phyloP scores from a whole-genome alignment of 2,329 filamentous ascomycete species.

The Penicillium sp. region DNA sequence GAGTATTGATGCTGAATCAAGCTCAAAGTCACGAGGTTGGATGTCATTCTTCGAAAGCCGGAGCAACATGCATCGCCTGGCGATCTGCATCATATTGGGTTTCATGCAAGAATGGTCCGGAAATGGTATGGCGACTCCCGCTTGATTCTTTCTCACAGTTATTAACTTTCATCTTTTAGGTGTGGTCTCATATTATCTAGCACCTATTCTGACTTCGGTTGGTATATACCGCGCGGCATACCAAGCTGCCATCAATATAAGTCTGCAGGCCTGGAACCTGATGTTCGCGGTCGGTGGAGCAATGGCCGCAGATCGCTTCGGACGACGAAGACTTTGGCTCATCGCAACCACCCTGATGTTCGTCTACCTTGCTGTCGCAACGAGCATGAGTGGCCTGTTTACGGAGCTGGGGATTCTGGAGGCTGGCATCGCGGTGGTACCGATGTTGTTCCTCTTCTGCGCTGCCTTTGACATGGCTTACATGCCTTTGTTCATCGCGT shows the following conservation, averaged over 20 bases:
- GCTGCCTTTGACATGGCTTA: constrained; percentile 23
- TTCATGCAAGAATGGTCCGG: constrained; percentile 24
- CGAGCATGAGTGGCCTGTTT: constrained; percentile 18
- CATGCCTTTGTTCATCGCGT: constrained; percentile 22
- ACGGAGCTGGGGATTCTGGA: constrained; percentile 16
- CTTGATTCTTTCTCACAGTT: background rate
- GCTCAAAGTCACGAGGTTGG: constrained; percentile 18
- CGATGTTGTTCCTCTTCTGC: constrained; percentile 21
- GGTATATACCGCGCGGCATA: constrained; percentile 19
- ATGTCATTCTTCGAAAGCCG: constrained; percentile 17
- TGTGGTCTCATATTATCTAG: constrained; percentile 26
- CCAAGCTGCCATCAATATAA: constrained; percentile 16
- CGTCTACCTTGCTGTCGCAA: constrained; percentile 19
- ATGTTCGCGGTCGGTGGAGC: constrained; percentile 6
- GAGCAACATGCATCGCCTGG: constrained; percentile 22
- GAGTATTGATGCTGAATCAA: constrained; percentile 20
- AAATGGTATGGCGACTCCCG: constrained; percentile 1
- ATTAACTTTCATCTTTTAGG: constrained; percentile 6
- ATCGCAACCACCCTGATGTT: constrained; percentile 16
- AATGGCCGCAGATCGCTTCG: constrained; percentile 10
- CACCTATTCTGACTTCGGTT: constrained; percentile 16
- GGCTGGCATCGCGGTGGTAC: constrained; percentile 32
- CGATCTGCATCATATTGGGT: constrained; percentile 22
- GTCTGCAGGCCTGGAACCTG: constrained; percentile 16
- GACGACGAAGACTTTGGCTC: constrained; percentile 16